These are phyloP conservation scores for Fusarium verticillioides DNA, from an alignment of 2,329 filamentous ascomycete genomes.

Conservation along the genomic window DNA sequence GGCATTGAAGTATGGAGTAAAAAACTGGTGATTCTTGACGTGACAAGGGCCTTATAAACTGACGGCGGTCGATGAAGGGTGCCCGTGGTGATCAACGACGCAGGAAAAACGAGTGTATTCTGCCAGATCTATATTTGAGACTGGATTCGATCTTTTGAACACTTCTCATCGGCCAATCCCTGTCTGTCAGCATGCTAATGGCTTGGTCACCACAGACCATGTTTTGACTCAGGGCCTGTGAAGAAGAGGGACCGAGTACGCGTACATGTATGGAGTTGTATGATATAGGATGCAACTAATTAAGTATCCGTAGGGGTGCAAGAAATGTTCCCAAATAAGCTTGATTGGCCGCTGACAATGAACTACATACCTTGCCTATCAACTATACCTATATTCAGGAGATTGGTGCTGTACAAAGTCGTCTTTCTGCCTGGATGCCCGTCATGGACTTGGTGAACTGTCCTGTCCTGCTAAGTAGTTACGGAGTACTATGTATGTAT, in stretches of 20 bases:
- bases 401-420: not conserved
- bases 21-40: not conserved
- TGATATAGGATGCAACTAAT: not conserved
- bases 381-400: not conserved
- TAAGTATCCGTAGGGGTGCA: not conserved
- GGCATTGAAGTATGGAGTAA: not conserved
- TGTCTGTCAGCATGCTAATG: not conserved
- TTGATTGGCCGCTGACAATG: not conserved
- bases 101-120: not conserved
- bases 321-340: not conserved
- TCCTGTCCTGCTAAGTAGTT: not conserved
- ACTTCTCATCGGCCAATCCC: not conserved
- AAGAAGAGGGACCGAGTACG: not conserved
- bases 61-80: not conserved
- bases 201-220: not conserved
- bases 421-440: not conserved
- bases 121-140: not conserved
- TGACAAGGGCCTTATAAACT: slow-evolving; percentile 4
- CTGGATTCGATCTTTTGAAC: not conserved
- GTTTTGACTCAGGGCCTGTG: not conserved
- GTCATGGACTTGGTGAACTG: slow-evolving; percentile 13
- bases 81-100: not conserved
- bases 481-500: not conserved
- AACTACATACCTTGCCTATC: not conserved
- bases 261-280: not conserved